Base-by-base conservation (phyloP, 495 filamentous ascomycete genomes). In the Parachaetomium inaequale region DNA sequence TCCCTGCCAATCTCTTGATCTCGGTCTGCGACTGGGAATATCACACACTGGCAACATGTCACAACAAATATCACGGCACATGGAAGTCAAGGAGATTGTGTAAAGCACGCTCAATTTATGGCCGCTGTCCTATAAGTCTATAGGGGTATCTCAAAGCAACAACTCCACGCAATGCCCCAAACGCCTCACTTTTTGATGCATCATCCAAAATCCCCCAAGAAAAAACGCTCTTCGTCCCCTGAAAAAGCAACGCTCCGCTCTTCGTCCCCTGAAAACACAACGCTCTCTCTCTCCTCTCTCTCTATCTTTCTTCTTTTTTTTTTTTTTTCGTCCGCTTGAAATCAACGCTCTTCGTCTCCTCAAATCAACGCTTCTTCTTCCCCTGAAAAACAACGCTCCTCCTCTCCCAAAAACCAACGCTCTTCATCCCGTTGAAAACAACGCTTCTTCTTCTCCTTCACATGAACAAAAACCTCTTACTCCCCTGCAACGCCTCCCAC, bases 401-500 rank as follows among this genome's bases (percentile, higher is more conserved):
- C 31, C 23, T 51, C 43, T 32, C 15, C 38, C 36, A 17, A 47
- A 47, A n/a, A n/a, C n/a, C n/a, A n/a, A n/a, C n/a, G n/a, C n/a
- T n/a, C n/a, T n/a, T n/a, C n/a, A n/a, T n/a, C n/a, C n/a, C n/a
- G n/a, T n/a, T n/a, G n/a, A 47, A 60, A 58, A 26, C 21, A 52
- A 12, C 45, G 21, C 38, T 40, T 17, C n/a, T 15, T 3, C 12
- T 17, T 17, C 36, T 43, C 28, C 17, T n/a, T 46, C 38, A 63
- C 15, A 58, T 55, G 25, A 59, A 63, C 8, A 53, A 62, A 26
- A 70, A 29, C 58, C 68, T 61, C 14, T 8, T 15, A 21, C 5
- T 43, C 7, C 74, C 76, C 65, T 76, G 72, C 58, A 79, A 59
- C 5, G 67, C 68, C 32, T 79, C 77, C 77, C 76, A 79, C 61